Evolutionary conservation across 1,139 yeast species (phyloP), one percentile per base, ranked within the genome.

Genomic region (Kodamaea fungicola): DNA sequence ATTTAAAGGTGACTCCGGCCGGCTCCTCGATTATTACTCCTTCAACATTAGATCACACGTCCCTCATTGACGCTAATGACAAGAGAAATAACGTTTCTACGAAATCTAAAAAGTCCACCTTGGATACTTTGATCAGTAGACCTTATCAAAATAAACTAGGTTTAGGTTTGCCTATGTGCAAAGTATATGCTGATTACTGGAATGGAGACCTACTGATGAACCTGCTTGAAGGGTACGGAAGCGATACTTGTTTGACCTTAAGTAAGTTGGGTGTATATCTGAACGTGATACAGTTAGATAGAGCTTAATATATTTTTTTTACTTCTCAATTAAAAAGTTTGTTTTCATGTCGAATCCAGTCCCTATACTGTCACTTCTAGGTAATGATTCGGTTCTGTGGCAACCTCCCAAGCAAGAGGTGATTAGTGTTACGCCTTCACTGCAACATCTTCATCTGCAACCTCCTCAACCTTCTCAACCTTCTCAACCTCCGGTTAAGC

Each of bases 101-200:
- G 22, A 53, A 52, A 38, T 44, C 55, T 12, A 67, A 67, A 39
- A 55, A 54, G 37, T 64, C 71, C 2, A 68, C 74, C 0, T 55
- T 69, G 40, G 66, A 62, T 33, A 53, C 54, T 21, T 70, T 88
- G 48, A 77, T 85, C 32, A 71, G 81, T 12, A 71, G 96, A 46
- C 87, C 94, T 1, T 81, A 85, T 24, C 75, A 83, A 42, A 74
- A 76, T 49, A 83, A 84, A 42, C 64, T 90, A 19, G 97, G 97
- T 0, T 74, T 90, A 47, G 96, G 97, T 0, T 67, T 90, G 42
- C 97, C 97, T 0, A 79, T 90, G 82, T 83, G 95, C 51, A 80
- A 85, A 47, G 87, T 90, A 0, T 90, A 90, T 55, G 90, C 96
- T 0, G 97, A 90, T 50, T 90, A 90, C 59, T 90, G 97, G 97